Base-by-base conservation (phyloP, 371 early-diverging fungal species). In the Nematocida sp. region DNA sequence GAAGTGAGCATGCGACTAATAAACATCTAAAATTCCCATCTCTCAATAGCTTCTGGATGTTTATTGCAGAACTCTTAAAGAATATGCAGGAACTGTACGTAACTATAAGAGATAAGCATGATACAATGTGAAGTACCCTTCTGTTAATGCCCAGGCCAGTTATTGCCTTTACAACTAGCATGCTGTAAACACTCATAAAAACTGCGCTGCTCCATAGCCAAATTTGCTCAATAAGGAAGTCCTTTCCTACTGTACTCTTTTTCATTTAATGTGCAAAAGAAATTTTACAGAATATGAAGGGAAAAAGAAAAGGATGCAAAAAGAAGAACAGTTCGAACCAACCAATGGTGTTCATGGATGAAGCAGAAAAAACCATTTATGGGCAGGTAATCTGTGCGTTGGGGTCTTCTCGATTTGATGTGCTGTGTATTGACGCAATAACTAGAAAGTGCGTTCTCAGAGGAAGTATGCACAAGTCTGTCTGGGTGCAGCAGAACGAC, bases 381-480 rank as follows among this genome's bases (percentile, higher is more conserved):
- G 98, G 94, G 2, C 91, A 92, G 83, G 94, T 97, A 60, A 78
- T 89, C 52, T 92, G 92, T 87, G 93, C 96, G 92, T 90, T 97
- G 74, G 99, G 99, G 72, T 94, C 94, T 87, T 95, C 95, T 72
- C 92, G 95, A 87, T 89, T 97, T 61, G 93, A 94, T 85, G 93
- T 93, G 39, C 91, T 91, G 82, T 94, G 97, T 88, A 91, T 92
- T 82, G 97, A 97, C 88, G 94, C 94, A 66, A 89, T 90, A 47
- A 93, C 91, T 87, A 91, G 97, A 64, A 87, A 93, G 85, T 96
- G 93, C 73, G 94, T 93, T 83, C 93, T 97, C 88, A 92, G 98
- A 82, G 99, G 99, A 72, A 93, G 92, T 85, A 91, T 97, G 91
- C 90, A 95, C 85, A 97, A 95, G 89, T 93, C 94, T 90, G 93